Percentiles rank a stretch among this genome's conserved stretches.
These are phyloP conservation scores for Camelina hispida DNA, from an alignment of 345 rosid species.

Conservation along the genomic window DNA sequence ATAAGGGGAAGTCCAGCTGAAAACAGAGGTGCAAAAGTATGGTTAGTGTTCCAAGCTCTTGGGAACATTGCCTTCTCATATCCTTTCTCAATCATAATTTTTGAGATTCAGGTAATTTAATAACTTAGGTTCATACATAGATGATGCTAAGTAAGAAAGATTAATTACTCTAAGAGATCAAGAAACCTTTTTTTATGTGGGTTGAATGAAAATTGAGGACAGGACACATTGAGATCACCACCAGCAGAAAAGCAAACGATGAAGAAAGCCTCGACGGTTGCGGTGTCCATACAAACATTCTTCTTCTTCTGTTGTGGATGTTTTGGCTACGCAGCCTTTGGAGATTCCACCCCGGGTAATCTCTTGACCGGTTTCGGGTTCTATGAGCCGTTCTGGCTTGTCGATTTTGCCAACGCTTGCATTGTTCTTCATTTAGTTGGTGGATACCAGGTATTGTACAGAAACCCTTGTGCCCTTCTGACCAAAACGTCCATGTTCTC, in stretches of 20 bases:
- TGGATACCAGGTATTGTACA: constrained; percentile 69
- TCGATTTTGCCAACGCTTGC: constrained; percentile 71
- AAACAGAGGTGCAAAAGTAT: constrained; percentile 54
- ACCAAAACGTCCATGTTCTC: background rate
- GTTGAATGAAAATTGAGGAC: constrained; percentile 14
- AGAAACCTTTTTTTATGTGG: background rate
- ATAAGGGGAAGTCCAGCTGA: constrained; percentile 62
- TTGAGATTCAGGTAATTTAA: constrained; percentile 69
- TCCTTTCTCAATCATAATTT: constrained; percentile 64
- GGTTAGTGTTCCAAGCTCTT: constrained; percentile 78
- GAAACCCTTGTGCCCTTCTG: constrained; percentile 25
- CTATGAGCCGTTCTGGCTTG: constrained; percentile 80
- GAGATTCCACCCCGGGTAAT: constrained; percentile 74
- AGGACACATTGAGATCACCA: constrained; percentile 80
- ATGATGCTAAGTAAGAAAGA: constrained; percentile 2
- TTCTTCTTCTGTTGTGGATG: constrained; percentile 82
- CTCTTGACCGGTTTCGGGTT: constrained; percentile 81
- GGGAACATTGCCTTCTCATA: constrained; percentile 88
- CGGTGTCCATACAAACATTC: constrained; percentile 55
- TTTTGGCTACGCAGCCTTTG: constrained; percentile 83
- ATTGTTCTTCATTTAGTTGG: constrained; percentile 80
- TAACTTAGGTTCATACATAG: background rate
- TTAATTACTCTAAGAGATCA: background rate
- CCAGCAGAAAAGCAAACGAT: constrained; percentile 78
- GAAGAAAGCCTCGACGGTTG: constrained; percentile 69